Evolutionary conservation across 1,284 basidiomycete genomes (phyloP).

Genomic region (Pseudozyma flocculosa): DNA sequence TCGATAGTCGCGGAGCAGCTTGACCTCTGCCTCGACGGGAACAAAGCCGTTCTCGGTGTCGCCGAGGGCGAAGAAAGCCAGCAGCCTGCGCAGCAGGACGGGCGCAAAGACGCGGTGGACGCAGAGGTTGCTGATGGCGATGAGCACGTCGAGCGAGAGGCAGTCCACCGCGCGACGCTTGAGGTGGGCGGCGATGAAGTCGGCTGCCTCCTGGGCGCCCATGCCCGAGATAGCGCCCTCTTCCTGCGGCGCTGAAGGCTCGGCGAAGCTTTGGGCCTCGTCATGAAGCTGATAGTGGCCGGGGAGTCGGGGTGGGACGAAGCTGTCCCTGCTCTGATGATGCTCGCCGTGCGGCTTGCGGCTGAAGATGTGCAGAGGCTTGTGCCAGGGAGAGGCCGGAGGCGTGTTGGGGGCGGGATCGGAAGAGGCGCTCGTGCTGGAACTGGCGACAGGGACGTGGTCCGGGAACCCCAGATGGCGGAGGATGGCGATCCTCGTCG

Average conservation of each 20-base stretch:
- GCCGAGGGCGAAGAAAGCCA: constrained; percentile 13
- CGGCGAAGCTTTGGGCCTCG: no score
- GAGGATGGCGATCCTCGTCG: not conserved
- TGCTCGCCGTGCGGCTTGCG: not conserved
- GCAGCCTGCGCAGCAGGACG: constrained; percentile 3
- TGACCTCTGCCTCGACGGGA: constrained; percentile 5
- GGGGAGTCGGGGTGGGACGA: no score
- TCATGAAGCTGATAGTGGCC: not conserved
- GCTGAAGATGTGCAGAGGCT: not conserved
- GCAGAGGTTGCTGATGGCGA: constrained; percentile 11
- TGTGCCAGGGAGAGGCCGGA: not conserved
- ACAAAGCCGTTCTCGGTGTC: constrained; percentile 3
- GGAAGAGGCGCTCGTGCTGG: no score
- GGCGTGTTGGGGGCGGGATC: no score
- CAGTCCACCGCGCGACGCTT: not conserved
- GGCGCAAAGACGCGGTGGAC: constrained; percentile 5
- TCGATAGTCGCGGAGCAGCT: constrained; percentile 6
- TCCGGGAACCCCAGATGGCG: not conserved
- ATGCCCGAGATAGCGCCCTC: not conserved
- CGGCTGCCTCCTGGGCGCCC: constrained; percentile 4
- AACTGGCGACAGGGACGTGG: not conserved
- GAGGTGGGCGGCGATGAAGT: constrained; percentile 5
- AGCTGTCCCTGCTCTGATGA: no score
- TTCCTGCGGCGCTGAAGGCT: no score
- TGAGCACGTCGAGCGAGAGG: constrained; percentile 6